phyloP scores from a whole-genome alignment of 768 basidiomycete species.

The Gautieria morchelliformis region DNA sequence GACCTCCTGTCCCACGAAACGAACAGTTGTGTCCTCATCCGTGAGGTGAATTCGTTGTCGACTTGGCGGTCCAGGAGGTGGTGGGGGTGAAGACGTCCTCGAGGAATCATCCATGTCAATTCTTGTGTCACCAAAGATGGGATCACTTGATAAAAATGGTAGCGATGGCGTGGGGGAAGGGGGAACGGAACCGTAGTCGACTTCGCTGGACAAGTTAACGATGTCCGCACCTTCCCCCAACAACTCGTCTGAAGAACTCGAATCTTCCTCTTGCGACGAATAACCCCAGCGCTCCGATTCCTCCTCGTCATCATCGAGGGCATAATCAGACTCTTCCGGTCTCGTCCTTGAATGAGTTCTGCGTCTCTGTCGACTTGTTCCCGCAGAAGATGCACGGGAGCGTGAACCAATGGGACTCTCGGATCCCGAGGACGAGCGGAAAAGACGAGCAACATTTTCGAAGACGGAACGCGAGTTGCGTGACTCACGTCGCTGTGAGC shows the following conservation, averaged over 20 bases:
- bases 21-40: constrained; percentile 84
- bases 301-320: constrained; percentile 47
- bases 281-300: constrained; percentile 79
- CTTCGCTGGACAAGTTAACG: constrained; percentile 40
- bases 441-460: constrained; percentile 59
- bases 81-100: constrained; percentile 50
- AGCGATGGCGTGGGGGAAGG: constrained; percentile 48
- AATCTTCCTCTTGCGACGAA: constrained; percentile 75
- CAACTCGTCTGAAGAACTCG: constrained; percentile 34
- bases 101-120: constrained; percentile 64
- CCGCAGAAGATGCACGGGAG: constrained; percentile 46
- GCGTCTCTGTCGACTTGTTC: constrained; percentile 24
- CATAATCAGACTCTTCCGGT: constrained; percentile 55
- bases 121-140: constrained; percentile 72
- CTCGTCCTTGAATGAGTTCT: constrained; percentile 35
- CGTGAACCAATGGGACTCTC: constrained; percentile 34
- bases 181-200: constrained; percentile 65
- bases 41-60: constrained; percentile 77
- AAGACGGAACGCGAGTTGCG: constrained; percentile 32
- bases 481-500: constrained; percentile 20
- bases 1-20: constrained; percentile 79
- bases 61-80: constrained; percentile 73
- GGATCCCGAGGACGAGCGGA: constrained; percentile 38
- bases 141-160: constrained; percentile 64
- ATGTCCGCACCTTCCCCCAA: constrained; percentile 28